Evolutionary conservation across 345 rosid species (phyloP), one percentile per base, ranked within the genome.

Genomic region (Boechera divaricarpa): DNA sequence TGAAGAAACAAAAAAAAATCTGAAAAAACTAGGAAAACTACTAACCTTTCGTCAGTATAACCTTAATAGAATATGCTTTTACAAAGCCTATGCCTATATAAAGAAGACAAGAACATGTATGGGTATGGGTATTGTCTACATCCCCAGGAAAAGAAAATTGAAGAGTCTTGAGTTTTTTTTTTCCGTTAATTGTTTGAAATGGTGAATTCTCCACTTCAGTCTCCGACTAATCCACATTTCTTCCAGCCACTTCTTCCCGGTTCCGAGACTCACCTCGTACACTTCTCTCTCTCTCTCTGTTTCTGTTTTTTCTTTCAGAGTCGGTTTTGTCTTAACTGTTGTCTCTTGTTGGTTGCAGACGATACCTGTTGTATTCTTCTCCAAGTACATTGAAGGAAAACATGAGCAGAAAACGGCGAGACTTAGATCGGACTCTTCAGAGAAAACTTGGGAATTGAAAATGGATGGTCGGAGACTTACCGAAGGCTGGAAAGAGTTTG

Each of bases 211-310:
- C 29, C 7, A 33, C 55, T 56, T 21, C 35, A 55, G 28, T 71
- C 55, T 63, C 76, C 76, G 9, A 44, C 52, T n/a, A 69, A 77
- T 13, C 80, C 52, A 0, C 71, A 77, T 44, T 77, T 69, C 41
- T 70, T 77, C 70, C 69, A 69, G 80, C 80, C 75, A 54, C 69
- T 77, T 42, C 75, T 77, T 63, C 71, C 71, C 10, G 76, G 75
- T 55, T 77, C 2, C 33, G 42, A 70, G 58, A 18, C 41, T 8
- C 71, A 63, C 51, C 59, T 77, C 15, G 76, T 70, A 70, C 5
- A 1, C 6, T 39, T 59, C 15, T 38, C 36, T 59, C 13, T 38
- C 36, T 59, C 1, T 15, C 51, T 69, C 63, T 61, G 31, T 53
- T 32, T 44, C 7, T 8, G n/a, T 67, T 36, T 4, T 4, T 35